These are phyloP conservation scores for Peronosclerospora sorghi DNA, from an alignment of 352 stramenopile species.

Conservation along the genomic window DNA sequence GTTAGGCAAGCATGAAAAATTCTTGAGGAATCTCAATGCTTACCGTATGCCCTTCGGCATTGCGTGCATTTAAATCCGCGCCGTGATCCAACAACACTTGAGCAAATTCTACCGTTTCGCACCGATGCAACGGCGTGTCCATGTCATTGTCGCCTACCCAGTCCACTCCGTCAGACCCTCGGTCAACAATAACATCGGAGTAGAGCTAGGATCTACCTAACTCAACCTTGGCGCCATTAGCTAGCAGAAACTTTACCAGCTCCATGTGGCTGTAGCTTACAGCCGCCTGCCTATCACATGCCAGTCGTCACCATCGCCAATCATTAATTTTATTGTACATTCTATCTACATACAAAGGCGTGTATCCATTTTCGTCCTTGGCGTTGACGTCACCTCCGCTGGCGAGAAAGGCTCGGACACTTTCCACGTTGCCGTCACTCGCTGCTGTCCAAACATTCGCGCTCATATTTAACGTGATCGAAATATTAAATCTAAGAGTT, in stretches of 20 bases:
- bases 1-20: background rate
- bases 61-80: conserved; percentile 53
- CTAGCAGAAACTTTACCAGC: conserved; percentile 36
- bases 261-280: conserved; percentile 65
- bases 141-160: conserved; percentile 41
- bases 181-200: too few species aligned
- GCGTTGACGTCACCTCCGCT: conserved; percentile 34
- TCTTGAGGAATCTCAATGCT: background rate
- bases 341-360: conserved; percentile 36
- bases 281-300: conserved; percentile 33
- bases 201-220: too few species aligned
- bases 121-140: conserved; percentile 55
- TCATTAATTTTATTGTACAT: too few species aligned
- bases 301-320: too few species aligned
- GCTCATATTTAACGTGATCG: conserved; percentile 4
- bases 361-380: conserved; percentile 63
- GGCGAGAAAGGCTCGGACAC: conserved; percentile 36
- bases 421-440: conserved; percentile 47
- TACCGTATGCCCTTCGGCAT: conserved; percentile 46
- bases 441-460: conserved; percentile 51
- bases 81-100: conserved; percentile 44
- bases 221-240: conserved; percentile 27
- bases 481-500: background rate
- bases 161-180: background rate
- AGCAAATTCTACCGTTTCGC: conserved; percentile 46